Conservation (phyloP, 805 yeast genomes). For the Wickerhamiella cacticola region DNA sequence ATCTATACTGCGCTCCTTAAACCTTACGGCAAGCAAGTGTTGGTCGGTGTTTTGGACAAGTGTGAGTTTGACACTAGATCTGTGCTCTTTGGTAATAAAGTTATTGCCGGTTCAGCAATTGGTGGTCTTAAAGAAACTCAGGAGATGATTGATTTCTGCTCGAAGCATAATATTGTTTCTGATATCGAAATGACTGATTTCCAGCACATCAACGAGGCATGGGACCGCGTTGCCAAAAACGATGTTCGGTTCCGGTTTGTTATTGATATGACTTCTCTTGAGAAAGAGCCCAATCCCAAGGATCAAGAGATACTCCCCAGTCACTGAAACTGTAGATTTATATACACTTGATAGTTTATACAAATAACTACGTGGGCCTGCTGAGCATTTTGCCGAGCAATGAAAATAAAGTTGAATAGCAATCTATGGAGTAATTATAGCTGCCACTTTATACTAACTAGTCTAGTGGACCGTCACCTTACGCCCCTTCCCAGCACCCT, state of each 20-base stretch:
- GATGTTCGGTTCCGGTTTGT: conserved; percentile 19
- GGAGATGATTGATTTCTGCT: conserved; percentile 55
- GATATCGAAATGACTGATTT: conserved; percentile 52
- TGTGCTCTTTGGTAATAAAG: conserved; percentile 35
- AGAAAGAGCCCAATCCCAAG: not conserved
- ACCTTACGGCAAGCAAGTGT: conserved; percentile 45
- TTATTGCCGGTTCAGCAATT: conserved; percentile 37
- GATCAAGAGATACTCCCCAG: too few species aligned
- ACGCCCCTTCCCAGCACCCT: not conserved
- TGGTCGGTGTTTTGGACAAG: conserved; percentile 51
- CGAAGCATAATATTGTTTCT: conserved; percentile 44
- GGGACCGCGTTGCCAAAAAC: conserved; percentile 13
- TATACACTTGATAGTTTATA: too few species aligned
- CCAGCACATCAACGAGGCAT: conserved; percentile 19
- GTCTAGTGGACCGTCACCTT: not conserved
- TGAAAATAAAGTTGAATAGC: too few species aligned
- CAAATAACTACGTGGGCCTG: too few species aligned
- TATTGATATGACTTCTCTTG: conserved; percentile 12
- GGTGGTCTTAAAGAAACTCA: conserved; percentile 54
- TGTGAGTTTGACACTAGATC: conserved; percentile 33
- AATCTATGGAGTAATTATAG: not conserved
- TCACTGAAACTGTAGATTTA: too few species aligned
- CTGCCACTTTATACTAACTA: not conserved
- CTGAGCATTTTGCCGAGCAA: too few species aligned
- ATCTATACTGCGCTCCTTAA: conserved; percentile 40